These are phyloP conservation scores for Trifolium subterraneum DNA, from an alignment of 306 rosid species.

Conservation along the genomic window DNA sequence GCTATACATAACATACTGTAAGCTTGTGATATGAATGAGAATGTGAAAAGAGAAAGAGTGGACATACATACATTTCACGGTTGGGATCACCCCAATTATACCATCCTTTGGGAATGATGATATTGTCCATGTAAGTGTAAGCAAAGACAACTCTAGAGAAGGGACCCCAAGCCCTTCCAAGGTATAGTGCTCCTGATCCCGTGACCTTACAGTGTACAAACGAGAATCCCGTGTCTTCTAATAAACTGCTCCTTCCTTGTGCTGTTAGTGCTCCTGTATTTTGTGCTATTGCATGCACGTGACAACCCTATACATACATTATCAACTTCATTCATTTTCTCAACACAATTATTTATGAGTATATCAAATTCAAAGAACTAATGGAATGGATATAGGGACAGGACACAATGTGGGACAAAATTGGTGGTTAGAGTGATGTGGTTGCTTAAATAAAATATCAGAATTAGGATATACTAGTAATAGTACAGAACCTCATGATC, in stretches of 20 bases:
- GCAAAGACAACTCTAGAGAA: constrained; percentile 66
- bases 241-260: constrained; percentile 56
- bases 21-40: background rate
- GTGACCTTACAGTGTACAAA: constrained; percentile 72
- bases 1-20: background rate
- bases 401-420: too few species aligned
- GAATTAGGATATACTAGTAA: too few species aligned
- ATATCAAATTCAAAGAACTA: too few species aligned
- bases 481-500: too few species aligned
- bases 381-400: too few species aligned
- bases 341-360: too few species aligned
- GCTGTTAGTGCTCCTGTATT: constrained; percentile 62
- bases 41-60: background rate
- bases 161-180: constrained; percentile 76
- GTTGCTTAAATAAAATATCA: too few species aligned
- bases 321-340: too few species aligned
- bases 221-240: constrained; percentile 69
- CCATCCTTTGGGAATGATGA: constrained; percentile 72
- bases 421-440: too few species aligned
- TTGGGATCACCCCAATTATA: constrained; percentile 65
- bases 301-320: constrained; percentile 59
- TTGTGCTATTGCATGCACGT: constrained; percentile 64
- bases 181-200: constrained; percentile 69
- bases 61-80: constrained; percentile 53
- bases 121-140: constrained; percentile 64